Base-by-base conservation (phyloP, 2,329 filamentous ascomycete genomes). In the Uncinocarpus reesii region DNA sequence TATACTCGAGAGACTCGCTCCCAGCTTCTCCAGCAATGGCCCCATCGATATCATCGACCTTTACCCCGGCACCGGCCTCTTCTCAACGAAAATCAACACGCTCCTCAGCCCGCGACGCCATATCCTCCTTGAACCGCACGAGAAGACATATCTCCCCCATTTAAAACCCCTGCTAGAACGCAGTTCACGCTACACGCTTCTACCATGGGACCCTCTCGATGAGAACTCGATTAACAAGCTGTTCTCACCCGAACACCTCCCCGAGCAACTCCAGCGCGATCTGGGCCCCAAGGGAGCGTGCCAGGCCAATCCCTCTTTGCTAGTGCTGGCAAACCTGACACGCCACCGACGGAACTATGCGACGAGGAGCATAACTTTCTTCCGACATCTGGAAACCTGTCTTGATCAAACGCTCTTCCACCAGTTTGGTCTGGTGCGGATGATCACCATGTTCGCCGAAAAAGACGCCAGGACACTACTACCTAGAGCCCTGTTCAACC, bases 41-140 rank as follows among this genome's bases (percentile, higher is more conserved):
- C 85, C 86, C 47, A 88, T 89, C 66, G 88, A 94, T 58, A 75
- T 96, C 37, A 71, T 98, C 57, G 90, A 96, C 61, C 71, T 95
- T 48, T 86, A 89, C 62, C 90, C 90, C 0, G 88, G 88, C 11
- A 70, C 70, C 1, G 86, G 88, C 7, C 47, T 94, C 2, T 92
- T 84, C 79, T 94, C 89, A 28, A 71, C 72, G 23, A 85, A 83
- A 58, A 71, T 96, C 0, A 80, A 95, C 61, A 73, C 86, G 0
- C 69, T 76, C 38, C 71, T 98, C 6, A 69, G 86, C 58, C 90
- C 90, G 3, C 80, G 87, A 49, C 81, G 78, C 4, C 92, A 98
- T 68, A 69, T 95, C 37, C 72, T 98, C 35, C 74, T 95, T 65
- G 89, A 96, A 59, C 80, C 81, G 2, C 77, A 85, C 28, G 63